A percentile compares a stretch with the other conserved stretches of the same genome.
Conservation (phyloP, 2,329 filamentous ascomycete species). For the Exophiala viscosa region DNA sequence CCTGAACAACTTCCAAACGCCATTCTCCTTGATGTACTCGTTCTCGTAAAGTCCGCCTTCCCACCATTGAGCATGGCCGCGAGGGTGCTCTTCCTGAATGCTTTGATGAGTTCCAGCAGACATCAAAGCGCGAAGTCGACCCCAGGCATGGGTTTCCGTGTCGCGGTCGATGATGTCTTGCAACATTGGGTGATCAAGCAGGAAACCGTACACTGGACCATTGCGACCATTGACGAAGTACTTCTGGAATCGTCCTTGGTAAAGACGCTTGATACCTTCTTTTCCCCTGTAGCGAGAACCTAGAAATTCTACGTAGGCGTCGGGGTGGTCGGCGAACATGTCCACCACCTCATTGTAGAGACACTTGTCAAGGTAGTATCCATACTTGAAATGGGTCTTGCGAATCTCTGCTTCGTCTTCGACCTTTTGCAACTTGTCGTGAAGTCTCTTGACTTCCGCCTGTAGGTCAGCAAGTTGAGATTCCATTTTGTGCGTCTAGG, state of each 20-base stretch:
- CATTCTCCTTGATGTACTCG: slow-evolving; percentile 56
- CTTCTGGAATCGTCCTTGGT: slow-evolving; percentile 50
- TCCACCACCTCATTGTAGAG: slow-evolving; percentile 54
- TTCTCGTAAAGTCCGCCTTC: slow-evolving; percentile 59
- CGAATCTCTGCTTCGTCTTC: slow-evolving; percentile 52
- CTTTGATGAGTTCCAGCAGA: slow-evolving; percentile 53
- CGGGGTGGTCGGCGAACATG: slow-evolving; percentile 52
- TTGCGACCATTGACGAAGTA: slow-evolving; percentile 54
- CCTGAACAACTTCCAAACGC: slow-evolving; percentile 53
- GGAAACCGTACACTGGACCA: slow-evolving; percentile 54
- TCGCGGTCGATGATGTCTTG: slow-evolving; percentile 55
- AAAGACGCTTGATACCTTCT: slow-evolving; percentile 51
- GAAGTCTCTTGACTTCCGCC: slow-evolving; percentile 19
- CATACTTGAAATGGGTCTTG: slow-evolving; percentile 57
- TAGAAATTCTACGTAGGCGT: slow-evolving; percentile 56
- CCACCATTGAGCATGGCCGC: slow-evolving; percentile 56
- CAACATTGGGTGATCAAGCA: slow-evolving; percentile 57
- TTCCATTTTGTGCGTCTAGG: slow-evolving; percentile 7
- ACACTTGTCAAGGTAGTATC: slow-evolving; percentile 59
- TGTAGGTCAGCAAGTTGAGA: slow-evolving; percentile 20
- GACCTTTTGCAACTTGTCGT: slow-evolving; percentile 20
- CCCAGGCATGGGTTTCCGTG: slow-evolving; percentile 47
- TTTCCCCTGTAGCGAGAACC: slow-evolving; percentile 53
- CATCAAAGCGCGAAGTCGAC: slow-evolving; percentile 55
- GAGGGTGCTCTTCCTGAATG: slow-evolving; percentile 49